A percentile compares a stretch with the other conserved stretches of the same genome.
Conservation (phyloP, 2,329 filamentous ascomycete genomes). For the Cercospora sp. region DNA sequence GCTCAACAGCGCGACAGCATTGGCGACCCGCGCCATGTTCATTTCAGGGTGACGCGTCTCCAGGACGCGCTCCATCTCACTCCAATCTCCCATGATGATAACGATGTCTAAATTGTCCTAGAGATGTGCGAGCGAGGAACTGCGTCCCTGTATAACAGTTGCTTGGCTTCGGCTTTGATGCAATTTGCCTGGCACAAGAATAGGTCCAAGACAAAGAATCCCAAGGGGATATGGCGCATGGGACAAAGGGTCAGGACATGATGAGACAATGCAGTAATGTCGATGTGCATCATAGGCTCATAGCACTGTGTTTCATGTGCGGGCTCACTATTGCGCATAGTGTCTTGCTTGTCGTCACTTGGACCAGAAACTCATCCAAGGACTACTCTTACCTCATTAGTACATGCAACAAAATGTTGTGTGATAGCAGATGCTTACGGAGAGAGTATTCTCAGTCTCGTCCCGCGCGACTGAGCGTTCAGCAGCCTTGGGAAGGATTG, state of each 20-base stretch:
- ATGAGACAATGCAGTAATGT: neutral
- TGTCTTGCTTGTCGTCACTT: neutral
- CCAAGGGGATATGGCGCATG: neutral
- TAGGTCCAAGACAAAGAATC: neutral
- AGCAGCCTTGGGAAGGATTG: neutral
- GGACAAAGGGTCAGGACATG: neutral
- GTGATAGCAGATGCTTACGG: neutral
- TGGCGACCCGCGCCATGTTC: slow-evolving; percentile 1
- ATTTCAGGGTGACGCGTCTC: slow-evolving; percentile 9
- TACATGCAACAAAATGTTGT: neutral
- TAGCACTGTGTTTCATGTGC: neutral
- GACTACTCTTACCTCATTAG: neutral
- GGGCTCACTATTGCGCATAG: neutral
- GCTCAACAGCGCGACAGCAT: neutral
- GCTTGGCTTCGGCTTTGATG: neutral
- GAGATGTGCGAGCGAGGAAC: neutral
- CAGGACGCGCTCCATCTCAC: slow-evolving; percentile 10
- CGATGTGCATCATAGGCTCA: neutral
- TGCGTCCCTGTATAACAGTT: neutral
- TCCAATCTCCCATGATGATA: slow-evolving; percentile 3
- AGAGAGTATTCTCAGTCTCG: neutral
- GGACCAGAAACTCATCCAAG: neutral
- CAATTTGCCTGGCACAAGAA: neutral
- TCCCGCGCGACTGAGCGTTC: neutral
- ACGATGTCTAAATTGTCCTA: neutral